Conservation (phyloP, 441 rosid genomes). For the Omphalea diandra region DNA sequence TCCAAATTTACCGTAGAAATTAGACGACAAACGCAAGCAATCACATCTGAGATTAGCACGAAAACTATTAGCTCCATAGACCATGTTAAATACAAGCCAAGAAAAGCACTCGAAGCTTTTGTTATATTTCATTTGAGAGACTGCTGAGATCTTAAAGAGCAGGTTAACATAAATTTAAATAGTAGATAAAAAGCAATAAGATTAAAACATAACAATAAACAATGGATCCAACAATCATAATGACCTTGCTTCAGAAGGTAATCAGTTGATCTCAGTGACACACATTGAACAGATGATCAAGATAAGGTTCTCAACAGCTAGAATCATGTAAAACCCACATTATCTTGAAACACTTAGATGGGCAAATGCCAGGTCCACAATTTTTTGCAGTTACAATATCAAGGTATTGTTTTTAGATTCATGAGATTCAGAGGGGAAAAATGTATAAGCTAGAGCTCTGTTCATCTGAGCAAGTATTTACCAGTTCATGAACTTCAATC, state of each 20-base stretch:
- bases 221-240: neutral
- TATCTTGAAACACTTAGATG: neutral
- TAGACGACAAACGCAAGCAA: neutral
- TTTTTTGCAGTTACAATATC: neutral
- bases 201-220: neutral
- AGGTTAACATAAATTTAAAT: neutral
- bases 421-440: neutral
- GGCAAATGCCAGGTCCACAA: too few species aligned
- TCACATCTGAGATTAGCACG: neutral
- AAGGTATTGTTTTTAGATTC: neutral
- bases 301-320: too few species aligned
- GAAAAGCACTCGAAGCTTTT: neutral
- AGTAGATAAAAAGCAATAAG: neutral
- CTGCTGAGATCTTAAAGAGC: neutral
- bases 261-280: neutral
- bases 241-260: slow-evolving; percentile 5
- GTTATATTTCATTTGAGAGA: neutral
- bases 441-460: neutral
- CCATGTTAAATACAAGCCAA: neutral
- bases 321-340: neutral
- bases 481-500: slow-evolving; percentile 79
- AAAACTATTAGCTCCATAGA: neutral
- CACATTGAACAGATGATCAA: neutral
- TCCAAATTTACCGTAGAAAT: neutral
- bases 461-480: slow-evolving; percentile 23